These are phyloP conservation scores for Aquilaria agallochum DNA, from an alignment of 441 rosid genomes.

Conservation along the genomic window DNA sequence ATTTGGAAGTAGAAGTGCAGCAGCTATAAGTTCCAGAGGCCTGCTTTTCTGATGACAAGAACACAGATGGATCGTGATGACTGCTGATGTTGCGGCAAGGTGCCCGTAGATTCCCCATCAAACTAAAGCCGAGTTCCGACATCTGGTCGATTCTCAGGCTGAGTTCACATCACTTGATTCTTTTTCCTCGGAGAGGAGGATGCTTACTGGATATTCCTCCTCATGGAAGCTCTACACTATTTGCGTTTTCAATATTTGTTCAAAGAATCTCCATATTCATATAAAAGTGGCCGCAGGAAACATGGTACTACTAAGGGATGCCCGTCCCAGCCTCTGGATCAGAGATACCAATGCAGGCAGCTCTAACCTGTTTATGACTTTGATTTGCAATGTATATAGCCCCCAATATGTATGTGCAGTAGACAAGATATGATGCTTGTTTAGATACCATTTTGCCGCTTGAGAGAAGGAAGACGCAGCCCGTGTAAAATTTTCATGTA, in stretches of 20 bases:
- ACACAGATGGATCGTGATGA: conserved; percentile 6
- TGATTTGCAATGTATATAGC: conserved; percentile 23
- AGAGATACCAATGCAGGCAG: conserved; percentile 9
- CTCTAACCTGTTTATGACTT: conserved; percentile 14
- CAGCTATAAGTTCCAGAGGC: conserved; percentile 21
- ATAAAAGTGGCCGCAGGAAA: conserved; percentile 4
- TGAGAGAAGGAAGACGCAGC: too few relatives aligned
- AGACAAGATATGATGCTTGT: conserved; percentile 15
- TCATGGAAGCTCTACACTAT: conserved; percentile 17
- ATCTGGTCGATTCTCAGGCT: too few relatives aligned
- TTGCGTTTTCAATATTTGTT: conserved; percentile 13
- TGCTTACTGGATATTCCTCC: conserved; percentile 14
- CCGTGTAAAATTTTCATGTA: too few relatives aligned
- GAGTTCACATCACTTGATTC: neutral
- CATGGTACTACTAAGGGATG: conserved; percentile 9
- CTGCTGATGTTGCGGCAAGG: conserved; percentile 6
- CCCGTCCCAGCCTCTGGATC: conserved; percentile 7
- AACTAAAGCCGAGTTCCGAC: too few relatives aligned
- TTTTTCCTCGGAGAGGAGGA: conserved; percentile 13
- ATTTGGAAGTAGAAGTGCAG: conserved; percentile 16
- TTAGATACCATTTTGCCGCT: neutral
- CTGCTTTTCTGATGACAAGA: conserved; percentile 14
- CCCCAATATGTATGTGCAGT: conserved; percentile 22
- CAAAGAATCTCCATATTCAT: conserved; percentile 7
- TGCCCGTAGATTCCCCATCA: conserved; percentile 5